These are phyloP conservation scores for Linanthus parryae DNA, from an alignment of 148 eudicot genomes.

Conservation along the genomic window DNA sequence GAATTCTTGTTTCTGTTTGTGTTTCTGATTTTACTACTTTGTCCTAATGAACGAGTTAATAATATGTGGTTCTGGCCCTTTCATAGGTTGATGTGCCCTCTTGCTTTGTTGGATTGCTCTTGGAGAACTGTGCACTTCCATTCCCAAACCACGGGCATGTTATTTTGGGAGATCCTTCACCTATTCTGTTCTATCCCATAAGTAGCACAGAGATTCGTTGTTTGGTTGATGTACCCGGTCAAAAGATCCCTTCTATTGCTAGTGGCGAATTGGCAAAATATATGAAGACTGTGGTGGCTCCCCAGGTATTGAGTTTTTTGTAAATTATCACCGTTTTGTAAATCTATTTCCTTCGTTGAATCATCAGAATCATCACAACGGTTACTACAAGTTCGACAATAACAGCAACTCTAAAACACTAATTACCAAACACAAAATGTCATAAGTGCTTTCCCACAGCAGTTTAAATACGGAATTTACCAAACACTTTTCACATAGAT, in stretches of 20 bases:
- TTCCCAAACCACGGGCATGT: constrained; percentile 65
- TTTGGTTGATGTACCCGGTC: constrained; percentile 69
- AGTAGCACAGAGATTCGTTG: constrained; percentile 71
- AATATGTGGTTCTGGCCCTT: constrained; percentile 1
- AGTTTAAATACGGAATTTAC: no score
- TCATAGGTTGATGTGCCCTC: constrained; percentile 69
- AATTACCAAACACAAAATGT: no score
- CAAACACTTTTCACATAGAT: no score
- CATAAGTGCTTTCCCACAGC: no score
- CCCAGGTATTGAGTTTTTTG: constrained; percentile 38
- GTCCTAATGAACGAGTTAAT: not conserved
- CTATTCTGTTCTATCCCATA: constrained; percentile 56
- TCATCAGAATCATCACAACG: no score
- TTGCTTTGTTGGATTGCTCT: constrained; percentile 65
- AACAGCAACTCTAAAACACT: no score
- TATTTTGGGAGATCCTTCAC: constrained; percentile 75
- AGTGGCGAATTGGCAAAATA: constrained; percentile 72
- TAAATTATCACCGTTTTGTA: not conserved
- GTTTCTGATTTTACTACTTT: not conserved
- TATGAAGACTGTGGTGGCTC: constrained; percentile 58
- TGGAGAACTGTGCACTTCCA: constrained; percentile 59
- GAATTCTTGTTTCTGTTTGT: not conserved
- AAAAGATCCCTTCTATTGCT: constrained; percentile 65
- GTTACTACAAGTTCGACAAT: no score
- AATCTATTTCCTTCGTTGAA: not conserved